Evolutionary conservation across 306 rosid genomes (phyloP), one percentile per base, ranked within the genome.

Genomic region (Cucurbita moschata): DNA sequence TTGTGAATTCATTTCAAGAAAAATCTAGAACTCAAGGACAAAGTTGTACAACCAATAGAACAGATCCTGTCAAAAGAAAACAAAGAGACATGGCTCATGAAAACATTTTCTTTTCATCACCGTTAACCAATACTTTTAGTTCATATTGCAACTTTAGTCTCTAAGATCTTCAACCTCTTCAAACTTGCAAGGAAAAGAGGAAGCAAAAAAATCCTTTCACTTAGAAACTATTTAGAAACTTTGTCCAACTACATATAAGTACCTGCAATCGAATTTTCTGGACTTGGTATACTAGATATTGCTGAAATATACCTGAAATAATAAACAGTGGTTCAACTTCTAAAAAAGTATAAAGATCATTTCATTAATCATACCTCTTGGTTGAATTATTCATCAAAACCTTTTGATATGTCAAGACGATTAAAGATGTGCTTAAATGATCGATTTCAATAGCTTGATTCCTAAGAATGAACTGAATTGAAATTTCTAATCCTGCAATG

Each of bases 261-360:
- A 91, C 99, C 96, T 95, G 99, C 84, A 95, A 82, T 43, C 97
- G 91, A 79, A 95, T 91, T 78, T 95, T 95, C 42, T 95, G 99
- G 73, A 95, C 99, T 83, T 95, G 97, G 84, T 81, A 88, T 40
- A 95, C 99, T 84, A 95, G 80, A 84, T 95, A 95, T 70, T 95
- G 99, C 78, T 91, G 99, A 87, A 95, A 85, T 55, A 88, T 79
- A 53, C 99, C 99, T 95, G 96, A 78, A 84, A 77, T 69, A 77
- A 69, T 58, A 60, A 76, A 72, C 15, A 73, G 14, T 11, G 9
- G 73, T 6, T n/a, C 35, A 37, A 19, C 15, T 58, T 46, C 69
- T 53, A 26, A 9, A 52, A 49, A 51, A 52, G 18, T 9, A 16
- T 2, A 54, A 74, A 39, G 19, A 26, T 14, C 19, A 60, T 12